phyloP scores from a whole-genome alignment of 2,329 filamentous ascomycete species.

The Microdochium trichocladiopsis region DNA sequence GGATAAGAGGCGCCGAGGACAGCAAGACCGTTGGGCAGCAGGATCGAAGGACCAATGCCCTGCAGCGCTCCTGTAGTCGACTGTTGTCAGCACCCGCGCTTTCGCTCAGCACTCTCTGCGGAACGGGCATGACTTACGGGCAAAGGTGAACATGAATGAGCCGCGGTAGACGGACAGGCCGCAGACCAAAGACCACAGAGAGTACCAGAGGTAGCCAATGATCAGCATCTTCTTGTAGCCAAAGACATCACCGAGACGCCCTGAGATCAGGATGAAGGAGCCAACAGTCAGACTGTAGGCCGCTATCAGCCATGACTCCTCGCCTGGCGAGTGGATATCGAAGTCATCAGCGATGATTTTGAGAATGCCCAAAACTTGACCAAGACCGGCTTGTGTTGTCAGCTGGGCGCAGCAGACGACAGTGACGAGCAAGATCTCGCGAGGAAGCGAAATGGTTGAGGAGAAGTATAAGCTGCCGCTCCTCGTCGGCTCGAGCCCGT shows the following conservation, averaged over 20 bases:
- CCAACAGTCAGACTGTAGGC: slow-evolving; percentile 36
- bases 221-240: slow-evolving; percentile 37
- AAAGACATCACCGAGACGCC: slow-evolving; percentile 36
- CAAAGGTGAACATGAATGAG: slow-evolving; percentile 32
- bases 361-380: slow-evolving; percentile 27
- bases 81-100: not conserved
- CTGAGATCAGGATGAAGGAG: slow-evolving; percentile 38
- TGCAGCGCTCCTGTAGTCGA: slow-evolving; percentile 28
- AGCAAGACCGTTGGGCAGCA: slow-evolving; percentile 49
- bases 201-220: slow-evolving; percentile 32
- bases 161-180: slow-evolving; percentile 25
- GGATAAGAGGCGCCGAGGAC: slow-evolving; percentile 46
- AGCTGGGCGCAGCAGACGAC: not conserved
- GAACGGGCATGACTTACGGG: slow-evolving; percentile 15
- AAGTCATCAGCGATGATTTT: slow-evolving; percentile 36
- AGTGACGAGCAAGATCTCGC: not conserved
- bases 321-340: slow-evolving; percentile 24
- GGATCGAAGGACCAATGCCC: slow-evolving; percentile 46
- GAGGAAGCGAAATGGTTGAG: slow-evolving; percentile 18
- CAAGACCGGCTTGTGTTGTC: slow-evolving; percentile 31
- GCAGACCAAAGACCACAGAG: slow-evolving; percentile 28
- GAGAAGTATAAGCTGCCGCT: not conserved
- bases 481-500: not conserved
- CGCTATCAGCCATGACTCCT: slow-evolving; percentile 36
- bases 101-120: not conserved